These are phyloP conservation scores for Agastache rugosa DNA, from an alignment of 257 asterid species.

Conservation along the genomic window DNA sequence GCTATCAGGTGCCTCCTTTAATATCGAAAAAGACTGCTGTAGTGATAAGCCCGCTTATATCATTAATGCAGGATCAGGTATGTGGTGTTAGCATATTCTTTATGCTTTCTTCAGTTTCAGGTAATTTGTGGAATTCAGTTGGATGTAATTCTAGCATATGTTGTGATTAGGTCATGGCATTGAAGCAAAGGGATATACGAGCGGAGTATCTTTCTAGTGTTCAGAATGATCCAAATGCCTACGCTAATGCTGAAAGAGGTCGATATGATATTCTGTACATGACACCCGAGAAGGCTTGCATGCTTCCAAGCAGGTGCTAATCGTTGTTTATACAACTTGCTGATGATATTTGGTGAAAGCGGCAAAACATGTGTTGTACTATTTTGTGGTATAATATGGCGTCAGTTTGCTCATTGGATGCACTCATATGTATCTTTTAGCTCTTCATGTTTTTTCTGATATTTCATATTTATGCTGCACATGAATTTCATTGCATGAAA, in stretches of 20 bases:
- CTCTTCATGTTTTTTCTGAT: not conserved
- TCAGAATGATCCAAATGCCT: conserved; percentile 65
- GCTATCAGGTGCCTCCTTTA: conserved; percentile 95
- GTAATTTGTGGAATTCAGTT: conserved; percentile 17
- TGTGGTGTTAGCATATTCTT: conserved; percentile 29
- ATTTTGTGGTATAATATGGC: conserved; percentile 6
- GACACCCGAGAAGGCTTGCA: conserved; percentile 89
- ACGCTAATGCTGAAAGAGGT: conserved; percentile 71
- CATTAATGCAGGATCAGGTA: conserved; percentile 98
- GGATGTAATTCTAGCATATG: not conserved
- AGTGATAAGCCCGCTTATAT: conserved; percentile 87
- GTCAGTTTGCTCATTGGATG: conserved; percentile 18
- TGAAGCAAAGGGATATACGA: conserved; percentile 82
- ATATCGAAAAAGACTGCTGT: conserved; percentile 76
- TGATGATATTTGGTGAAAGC: conserved; percentile 25
- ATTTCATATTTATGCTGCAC: not conserved
- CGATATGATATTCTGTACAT: conserved; percentile 68
- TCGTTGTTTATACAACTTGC: not conserved
- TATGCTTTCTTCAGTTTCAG: not conserved
- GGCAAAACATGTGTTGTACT: not conserved
- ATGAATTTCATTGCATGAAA: conserved; percentile 18
- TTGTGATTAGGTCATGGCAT: conserved; percentile 77
- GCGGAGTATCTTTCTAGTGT: conserved; percentile 93
- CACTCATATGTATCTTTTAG: not conserved
- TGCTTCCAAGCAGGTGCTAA: conserved; percentile 67